Conservation (phyloP, 108 stramenopile species). For the Fragilariopsis cylindrus region DNA sequence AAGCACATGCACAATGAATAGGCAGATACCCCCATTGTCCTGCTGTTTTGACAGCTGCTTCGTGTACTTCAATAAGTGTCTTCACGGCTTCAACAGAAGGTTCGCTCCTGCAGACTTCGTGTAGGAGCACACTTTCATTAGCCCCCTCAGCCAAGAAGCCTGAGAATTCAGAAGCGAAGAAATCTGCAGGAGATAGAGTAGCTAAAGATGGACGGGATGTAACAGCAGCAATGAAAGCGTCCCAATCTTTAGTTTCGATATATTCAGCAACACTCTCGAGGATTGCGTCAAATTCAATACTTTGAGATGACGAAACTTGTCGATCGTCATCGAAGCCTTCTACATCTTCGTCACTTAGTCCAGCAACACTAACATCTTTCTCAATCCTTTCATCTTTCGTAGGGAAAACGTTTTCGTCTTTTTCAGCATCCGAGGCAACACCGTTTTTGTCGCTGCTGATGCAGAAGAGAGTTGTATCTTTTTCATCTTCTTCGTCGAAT, state of each 20-base stretch:
- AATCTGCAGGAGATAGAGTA: constrained; percentile 13
- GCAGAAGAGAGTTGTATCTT: neutral
- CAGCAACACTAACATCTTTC: neutral
- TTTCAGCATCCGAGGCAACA: neutral
- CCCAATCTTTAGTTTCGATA: constrained; percentile 13
- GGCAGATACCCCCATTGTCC: constrained; percentile 65
- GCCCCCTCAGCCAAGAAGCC: constrained; percentile 14
- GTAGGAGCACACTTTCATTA: constrained; percentile 47
- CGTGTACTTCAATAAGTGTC: constrained; percentile 43
- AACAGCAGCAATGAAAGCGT: neutral
- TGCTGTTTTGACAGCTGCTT: constrained; percentile 35
- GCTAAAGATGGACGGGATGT: constrained; percentile 13
- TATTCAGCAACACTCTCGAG: constrained; percentile 3
- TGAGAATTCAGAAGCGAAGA: constrained; percentile 10
- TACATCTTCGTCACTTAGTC: neutral
- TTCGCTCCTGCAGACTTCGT: constrained; percentile 60
- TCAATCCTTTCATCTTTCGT: neutral
- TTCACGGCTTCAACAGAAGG: constrained; percentile 54
- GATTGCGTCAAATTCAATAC: constrained; percentile 4
- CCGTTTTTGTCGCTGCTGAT: neutral
- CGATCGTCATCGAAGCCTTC: neutral
- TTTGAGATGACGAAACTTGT: constrained; percentile 7
- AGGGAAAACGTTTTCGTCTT: neutral
- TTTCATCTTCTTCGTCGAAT: neutral
- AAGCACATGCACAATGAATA: constrained; percentile 73